phyloP scores from a whole-genome alignment of 495 filamentous ascomycete species.

The Beverwykella pulmonaria region DNA sequence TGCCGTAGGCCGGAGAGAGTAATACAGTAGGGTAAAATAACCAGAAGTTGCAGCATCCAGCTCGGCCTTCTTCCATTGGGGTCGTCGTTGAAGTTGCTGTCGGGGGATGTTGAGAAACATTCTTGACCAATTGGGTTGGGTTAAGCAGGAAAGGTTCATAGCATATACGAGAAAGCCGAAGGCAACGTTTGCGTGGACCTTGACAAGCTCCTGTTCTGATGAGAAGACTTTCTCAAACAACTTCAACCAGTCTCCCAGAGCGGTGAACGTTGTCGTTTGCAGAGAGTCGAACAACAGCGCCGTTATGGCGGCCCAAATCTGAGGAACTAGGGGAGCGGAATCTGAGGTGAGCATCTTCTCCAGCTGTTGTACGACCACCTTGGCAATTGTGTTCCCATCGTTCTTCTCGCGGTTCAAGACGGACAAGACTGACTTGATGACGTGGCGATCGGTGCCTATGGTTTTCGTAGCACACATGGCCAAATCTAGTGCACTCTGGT shows the following conservation, averaged over 20 bases:
- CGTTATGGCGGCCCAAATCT: slow-evolving; percentile 83
- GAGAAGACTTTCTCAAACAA: slow-evolving; percentile 86
- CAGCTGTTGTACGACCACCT: slow-evolving; percentile 67
- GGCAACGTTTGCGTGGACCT: slow-evolving; percentile 73
- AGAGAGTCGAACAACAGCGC: slow-evolving; percentile 69
- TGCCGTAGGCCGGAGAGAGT: slow-evolving; percentile 73
- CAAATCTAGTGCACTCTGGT: slow-evolving; percentile 70
- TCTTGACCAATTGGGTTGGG: slow-evolving; percentile 59
- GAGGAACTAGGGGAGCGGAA: slow-evolving; percentile 72
- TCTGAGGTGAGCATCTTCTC: slow-evolving; percentile 67
- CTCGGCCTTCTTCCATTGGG: slow-evolving; percentile 59
- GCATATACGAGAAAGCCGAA: slow-evolving; percentile 83
- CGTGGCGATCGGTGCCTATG: slow-evolving; percentile 64
- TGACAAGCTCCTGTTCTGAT: slow-evolving; percentile 66
- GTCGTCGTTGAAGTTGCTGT: slow-evolving; percentile 68
- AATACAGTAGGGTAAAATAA: slow-evolving; percentile 82
- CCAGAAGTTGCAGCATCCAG: slow-evolving; percentile 65
- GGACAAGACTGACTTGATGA: slow-evolving; percentile 60
- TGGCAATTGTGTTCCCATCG: slow-evolving; percentile 62
- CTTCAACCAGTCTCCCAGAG: slow-evolving; percentile 70
- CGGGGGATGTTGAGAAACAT: slow-evolving; percentile 71
- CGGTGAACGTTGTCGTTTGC: slow-evolving; percentile 69
- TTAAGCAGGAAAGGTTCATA: slow-evolving; percentile 62
- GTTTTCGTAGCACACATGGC: slow-evolving; percentile 66
- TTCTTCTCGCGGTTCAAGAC: slow-evolving; percentile 47